phyloP scores from a whole-genome alignment of 352 stramenopile species.

The Globisporangium camurandrum region DNA sequence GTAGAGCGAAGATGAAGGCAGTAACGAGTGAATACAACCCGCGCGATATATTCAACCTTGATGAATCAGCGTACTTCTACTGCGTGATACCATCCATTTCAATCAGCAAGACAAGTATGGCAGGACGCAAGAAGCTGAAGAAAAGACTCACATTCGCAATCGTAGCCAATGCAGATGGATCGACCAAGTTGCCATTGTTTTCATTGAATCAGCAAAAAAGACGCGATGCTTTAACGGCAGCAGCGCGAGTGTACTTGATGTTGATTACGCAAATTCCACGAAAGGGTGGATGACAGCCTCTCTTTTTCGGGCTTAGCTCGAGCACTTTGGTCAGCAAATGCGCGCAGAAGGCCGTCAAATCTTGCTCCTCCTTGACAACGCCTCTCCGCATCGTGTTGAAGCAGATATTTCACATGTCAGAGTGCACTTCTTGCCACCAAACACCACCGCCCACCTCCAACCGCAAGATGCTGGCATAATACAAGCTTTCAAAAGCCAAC shows the following conservation, averaged over 20 bases:
- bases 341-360: not conserved
- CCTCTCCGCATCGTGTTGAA: not conserved
- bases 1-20: not conserved
- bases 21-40: conserved; percentile 1
- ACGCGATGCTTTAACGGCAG: conserved; percentile 1
- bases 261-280: conserved; percentile 1
- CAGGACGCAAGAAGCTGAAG: not conserved
- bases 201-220: not conserved
- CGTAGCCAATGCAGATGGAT: not conserved
- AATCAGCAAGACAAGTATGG: not conserved
- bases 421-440: not conserved
- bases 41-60: conserved; percentile 8
- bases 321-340: not conserved
- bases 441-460: not conserved
- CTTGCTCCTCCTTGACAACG: not conserved
- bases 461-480: conserved; percentile 1
- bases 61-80: conserved; percentile 3
- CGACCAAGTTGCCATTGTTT: not conserved
- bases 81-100: not conserved
- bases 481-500: not conserved
- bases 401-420: not conserved
- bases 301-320: conserved; percentile 1
- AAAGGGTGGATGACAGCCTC: conserved; percentile 7
- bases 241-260: not conserved
- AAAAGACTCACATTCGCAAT: not conserved